Conservation (phyloP, 2,329 filamentous ascomycete genomes). For the Fusarium luffae region DNA sequence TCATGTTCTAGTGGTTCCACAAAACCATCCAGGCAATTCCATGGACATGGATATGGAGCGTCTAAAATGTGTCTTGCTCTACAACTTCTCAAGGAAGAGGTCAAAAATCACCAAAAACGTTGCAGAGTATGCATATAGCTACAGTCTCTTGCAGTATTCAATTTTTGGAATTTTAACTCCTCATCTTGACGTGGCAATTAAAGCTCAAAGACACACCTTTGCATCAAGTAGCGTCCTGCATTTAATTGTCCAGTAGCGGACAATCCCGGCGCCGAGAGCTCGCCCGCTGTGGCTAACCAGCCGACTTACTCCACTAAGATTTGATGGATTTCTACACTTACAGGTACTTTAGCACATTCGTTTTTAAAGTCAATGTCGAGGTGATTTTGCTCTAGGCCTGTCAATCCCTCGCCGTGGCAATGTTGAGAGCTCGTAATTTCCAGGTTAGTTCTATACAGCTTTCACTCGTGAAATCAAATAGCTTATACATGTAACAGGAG, state of each 20-base stretch:
- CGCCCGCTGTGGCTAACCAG: slow-evolving; percentile 28
- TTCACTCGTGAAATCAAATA: not conserved
- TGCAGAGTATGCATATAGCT: too few species aligned
- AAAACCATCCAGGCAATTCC: slow-evolving; percentile 14
- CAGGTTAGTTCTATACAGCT: slow-evolving; percentile 48
- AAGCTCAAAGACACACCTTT: not conserved
- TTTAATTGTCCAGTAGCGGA: slow-evolving; percentile 21
- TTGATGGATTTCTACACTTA: slow-evolving; percentile 16
- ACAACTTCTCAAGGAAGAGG: not conserved
- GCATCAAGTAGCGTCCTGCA: not conserved
- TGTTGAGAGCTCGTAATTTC: slow-evolving; percentile 58
- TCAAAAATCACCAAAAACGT: not conserved
- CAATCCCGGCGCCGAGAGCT: slow-evolving; percentile 36
- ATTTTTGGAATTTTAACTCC: slow-evolving; percentile 2
- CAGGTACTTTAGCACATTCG: slow-evolving; percentile 20
- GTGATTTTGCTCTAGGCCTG: slow-evolving; percentile 31
- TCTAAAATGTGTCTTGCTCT: not conserved
- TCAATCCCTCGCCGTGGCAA: slow-evolving; percentile 46
- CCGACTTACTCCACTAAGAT: slow-evolving; percentile 29
- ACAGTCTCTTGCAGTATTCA: not conserved
- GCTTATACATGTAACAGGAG: slow-evolving; percentile 45
- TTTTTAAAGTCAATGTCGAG: slow-evolving; percentile 38
- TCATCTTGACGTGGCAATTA: not conserved
- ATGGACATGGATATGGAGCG: not conserved
- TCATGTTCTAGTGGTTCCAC: slow-evolving; percentile 27